Evolutionary conservation across 139 green algal species (phyloP).

Genomic region (Micractinium sp.): DNA sequence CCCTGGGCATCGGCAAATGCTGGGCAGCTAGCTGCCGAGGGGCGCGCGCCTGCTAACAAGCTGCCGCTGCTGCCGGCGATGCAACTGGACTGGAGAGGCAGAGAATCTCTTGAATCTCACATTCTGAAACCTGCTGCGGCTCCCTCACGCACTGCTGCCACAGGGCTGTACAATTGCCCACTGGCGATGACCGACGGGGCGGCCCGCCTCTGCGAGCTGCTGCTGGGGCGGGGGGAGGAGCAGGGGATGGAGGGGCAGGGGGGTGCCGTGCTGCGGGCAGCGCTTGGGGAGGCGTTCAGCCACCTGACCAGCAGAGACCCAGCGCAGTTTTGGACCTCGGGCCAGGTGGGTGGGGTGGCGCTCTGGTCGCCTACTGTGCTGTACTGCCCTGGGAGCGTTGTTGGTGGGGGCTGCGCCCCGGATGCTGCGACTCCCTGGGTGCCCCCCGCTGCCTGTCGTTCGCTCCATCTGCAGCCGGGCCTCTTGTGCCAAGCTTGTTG

Average conservation of each 20-base stretch:
- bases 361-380: not conserved
- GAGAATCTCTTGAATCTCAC: not conserved
- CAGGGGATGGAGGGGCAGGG: not conserved
- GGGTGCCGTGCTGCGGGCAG: not conserved
- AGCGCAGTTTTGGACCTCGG: slow-evolving; percentile 22
- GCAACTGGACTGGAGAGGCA: not conserved
- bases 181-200: slow-evolving; percentile 42
- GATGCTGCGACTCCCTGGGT: not conserved
- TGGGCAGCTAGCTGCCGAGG: not conserved
- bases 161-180: slow-evolving; percentile 41
- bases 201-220: slow-evolving; percentile 22
- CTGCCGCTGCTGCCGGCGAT: not conserved
- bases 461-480: no score
- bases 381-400: not conserved
- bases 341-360: not conserved
- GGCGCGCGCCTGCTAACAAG: no score
- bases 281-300: not conserved
- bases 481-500: not conserved
- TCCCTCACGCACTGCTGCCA: not conserved
- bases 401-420: not conserved
- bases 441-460: not conserved
- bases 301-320: slow-evolving; percentile 35
- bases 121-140: not conserved
- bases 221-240: not conserved
- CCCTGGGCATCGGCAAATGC: no score